Conservation (phyloP, 331 rosid genomes). For the Acacia pycnantha region DNA sequence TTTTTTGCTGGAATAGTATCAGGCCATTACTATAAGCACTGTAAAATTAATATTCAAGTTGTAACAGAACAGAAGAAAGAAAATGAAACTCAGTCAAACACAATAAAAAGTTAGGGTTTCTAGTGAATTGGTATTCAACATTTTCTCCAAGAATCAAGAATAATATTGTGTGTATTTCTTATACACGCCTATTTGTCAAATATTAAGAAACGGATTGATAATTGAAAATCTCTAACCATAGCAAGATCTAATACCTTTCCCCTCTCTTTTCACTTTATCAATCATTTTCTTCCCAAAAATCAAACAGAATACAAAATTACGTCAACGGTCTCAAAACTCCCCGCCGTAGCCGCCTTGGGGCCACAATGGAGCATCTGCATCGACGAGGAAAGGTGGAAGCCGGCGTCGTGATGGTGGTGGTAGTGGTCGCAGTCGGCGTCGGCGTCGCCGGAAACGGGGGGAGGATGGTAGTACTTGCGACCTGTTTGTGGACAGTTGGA, state of each 20-base stretch:
- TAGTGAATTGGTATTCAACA: neutral
- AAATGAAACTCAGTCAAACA: neutral
- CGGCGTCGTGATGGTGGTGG: neutral
- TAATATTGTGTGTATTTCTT: neutral
- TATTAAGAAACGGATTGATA: neutral
- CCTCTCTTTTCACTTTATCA: neutral
- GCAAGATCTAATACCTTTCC: neutral
- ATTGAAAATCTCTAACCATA: neutral
- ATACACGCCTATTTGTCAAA: neutral
- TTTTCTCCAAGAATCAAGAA: neutral
- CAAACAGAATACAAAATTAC: slow-evolving; percentile 55
- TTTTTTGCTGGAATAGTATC: no score
- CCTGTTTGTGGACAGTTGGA: slow-evolving; percentile 67
- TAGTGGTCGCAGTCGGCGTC: slow-evolving; percentile 33
- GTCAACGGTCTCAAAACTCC: slow-evolving; percentile 27
- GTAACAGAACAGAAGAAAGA: neutral
- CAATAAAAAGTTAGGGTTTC: neutral
- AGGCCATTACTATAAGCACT: no score
- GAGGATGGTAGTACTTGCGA: slow-evolving; percentile 73
- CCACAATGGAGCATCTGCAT: slow-evolving; percentile 7
- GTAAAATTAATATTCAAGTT: neutral
- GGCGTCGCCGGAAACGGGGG: neutral
- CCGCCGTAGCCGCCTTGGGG: slow-evolving; percentile 21
- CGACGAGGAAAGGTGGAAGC: neutral
- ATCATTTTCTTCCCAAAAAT: neutral